Percentiles rank a stretch among this genome's conserved stretches.
Evolutionary conservation across 768 basidiomycete genomes (phyloP).

Genomic region (Suillus weaverae): DNA sequence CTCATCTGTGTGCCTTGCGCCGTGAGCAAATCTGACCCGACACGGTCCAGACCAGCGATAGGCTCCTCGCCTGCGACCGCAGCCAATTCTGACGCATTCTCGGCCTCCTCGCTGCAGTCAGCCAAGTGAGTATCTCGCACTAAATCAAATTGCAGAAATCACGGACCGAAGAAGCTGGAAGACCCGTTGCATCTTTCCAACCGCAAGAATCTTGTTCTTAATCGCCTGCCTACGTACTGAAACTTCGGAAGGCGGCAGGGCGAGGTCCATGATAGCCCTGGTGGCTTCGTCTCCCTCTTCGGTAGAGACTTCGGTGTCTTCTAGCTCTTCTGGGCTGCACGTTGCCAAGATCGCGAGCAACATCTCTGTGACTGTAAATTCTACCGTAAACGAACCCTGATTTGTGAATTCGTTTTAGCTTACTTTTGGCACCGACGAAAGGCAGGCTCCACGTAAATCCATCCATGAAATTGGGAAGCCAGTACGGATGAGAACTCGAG

Average conservation of each 20-base stretch:
- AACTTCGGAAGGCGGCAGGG: conserved; percentile 41
- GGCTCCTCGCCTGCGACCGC: conserved; percentile 35
- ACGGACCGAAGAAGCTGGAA: conserved; percentile 86
- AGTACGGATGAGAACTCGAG: conserved; percentile 81
- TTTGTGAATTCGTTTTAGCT: conserved; percentile 26
- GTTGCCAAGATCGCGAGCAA: conserved; percentile 90
- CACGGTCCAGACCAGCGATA: conserved; percentile 25
- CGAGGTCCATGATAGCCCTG: conserved; percentile 26
- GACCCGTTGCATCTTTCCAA: conserved; percentile 87
- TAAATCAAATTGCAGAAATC: conserved; percentile 2
- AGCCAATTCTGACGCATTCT: conserved; percentile 70
- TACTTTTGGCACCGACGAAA: conserved; percentile 97
- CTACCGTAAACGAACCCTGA: background rate
- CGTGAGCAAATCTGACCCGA: conserved; percentile 55
- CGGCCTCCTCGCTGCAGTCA: conserved; percentile 66
- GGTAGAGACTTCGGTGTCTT: conserved; percentile 49
- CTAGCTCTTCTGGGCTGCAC: conserved; percentile 92
- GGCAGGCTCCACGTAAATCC: conserved; percentile 98
- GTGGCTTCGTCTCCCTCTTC: conserved; percentile 40
- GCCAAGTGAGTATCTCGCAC: background rate
- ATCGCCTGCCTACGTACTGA: conserved; percentile 70
- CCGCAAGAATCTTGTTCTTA: conserved; percentile 92
- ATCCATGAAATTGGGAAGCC: conserved; percentile 98
- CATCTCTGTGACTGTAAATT: conserved; percentile 87
- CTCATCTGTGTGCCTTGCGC: conserved; percentile 62